Percentiles rank a stretch among this genome's conserved stretches.
phyloP scores from a whole-genome alignment of 1,284 basidiomycete genomes.

The Ceratobasidium sp. region DNA sequence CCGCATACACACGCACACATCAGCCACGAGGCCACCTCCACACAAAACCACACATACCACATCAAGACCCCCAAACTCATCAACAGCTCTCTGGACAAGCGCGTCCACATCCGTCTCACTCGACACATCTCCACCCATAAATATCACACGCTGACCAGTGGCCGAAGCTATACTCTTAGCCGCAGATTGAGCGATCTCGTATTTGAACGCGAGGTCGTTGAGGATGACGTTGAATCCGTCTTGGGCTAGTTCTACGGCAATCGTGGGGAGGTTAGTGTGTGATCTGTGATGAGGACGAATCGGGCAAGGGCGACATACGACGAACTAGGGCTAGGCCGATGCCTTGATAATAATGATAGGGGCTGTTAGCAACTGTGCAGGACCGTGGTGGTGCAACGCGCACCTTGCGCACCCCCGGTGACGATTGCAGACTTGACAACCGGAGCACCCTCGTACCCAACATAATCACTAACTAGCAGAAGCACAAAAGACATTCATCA shows the following conservation, averaged over 20 bases:
- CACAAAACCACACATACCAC: constrained; percentile 53
- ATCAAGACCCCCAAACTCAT: constrained; percentile 55
- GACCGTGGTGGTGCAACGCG: neutral
- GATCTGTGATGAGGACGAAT: neutral
- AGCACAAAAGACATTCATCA: neutral
- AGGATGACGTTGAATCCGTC: constrained; percentile 60
- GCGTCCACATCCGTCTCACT: constrained; percentile 56
- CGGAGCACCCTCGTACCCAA: neutral
- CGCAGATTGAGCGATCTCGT: constrained; percentile 52
- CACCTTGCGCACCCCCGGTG: constrained; percentile 54
- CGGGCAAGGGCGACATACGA: constrained; percentile 29
- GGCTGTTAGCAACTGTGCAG: neutral
- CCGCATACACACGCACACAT: neutral
- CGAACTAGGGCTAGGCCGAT: constrained; percentile 60
- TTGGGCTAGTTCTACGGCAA: constrained; percentile 53
- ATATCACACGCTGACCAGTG: constrained; percentile 52
- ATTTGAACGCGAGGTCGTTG: constrained; percentile 55
- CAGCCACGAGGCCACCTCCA: neutral
- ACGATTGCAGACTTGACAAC: constrained; percentile 52
- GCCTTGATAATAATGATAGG: constrained; percentile 49
- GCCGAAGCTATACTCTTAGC: constrained; percentile 53
- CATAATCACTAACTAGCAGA: neutral
- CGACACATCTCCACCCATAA: constrained; percentile 56
- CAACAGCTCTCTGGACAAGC: constrained; percentile 55
- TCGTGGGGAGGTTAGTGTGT: neutral